A percentile compares a stretch with the other conserved stretches of the same genome.
These are phyloP conservation scores for Phoenix dactylifera DNA, from an alignment of 176 grass and related monocot genomes.

Conservation along the genomic window DNA sequence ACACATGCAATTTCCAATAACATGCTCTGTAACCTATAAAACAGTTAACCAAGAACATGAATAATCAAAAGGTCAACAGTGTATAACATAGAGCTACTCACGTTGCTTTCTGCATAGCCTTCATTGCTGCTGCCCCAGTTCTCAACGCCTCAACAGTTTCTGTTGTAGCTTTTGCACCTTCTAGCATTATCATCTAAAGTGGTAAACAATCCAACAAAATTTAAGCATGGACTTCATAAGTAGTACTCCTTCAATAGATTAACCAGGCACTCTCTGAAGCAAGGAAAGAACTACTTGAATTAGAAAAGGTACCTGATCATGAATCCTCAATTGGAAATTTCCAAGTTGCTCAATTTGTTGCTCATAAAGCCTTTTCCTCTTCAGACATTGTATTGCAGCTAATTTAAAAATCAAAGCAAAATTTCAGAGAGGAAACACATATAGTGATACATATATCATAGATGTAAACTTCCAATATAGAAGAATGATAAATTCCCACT, in stretches of 20 bases:
- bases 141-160: conserved; percentile 24
- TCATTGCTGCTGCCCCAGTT: conserved; percentile 25
- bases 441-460: too few species aligned
- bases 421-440: too few species aligned
- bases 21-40: background rate
- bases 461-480: too few species aligned
- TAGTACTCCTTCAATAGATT: too few species aligned
- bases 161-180: conserved; percentile 22
- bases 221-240: too few species aligned
- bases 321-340: conserved; percentile 16
- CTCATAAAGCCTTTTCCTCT: conserved; percentile 9
- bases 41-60: background rate
- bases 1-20: too few species aligned
- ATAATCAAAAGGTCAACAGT: background rate
- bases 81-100: background rate
- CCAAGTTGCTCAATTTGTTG: conserved; percentile 11
- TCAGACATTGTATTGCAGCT: conserved; percentile 15
- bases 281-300: too few species aligned
- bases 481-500: too few species aligned
- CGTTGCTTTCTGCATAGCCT: conserved; percentile 24
- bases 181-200: conserved; percentile 24
- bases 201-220: too few species aligned
- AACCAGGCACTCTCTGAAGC: too few species aligned
- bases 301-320: conserved; percentile 7
- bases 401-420: background rate